phyloP scores from a whole-genome alignment of 345 rosid species.

The Aurinia saxatilis region DNA sequence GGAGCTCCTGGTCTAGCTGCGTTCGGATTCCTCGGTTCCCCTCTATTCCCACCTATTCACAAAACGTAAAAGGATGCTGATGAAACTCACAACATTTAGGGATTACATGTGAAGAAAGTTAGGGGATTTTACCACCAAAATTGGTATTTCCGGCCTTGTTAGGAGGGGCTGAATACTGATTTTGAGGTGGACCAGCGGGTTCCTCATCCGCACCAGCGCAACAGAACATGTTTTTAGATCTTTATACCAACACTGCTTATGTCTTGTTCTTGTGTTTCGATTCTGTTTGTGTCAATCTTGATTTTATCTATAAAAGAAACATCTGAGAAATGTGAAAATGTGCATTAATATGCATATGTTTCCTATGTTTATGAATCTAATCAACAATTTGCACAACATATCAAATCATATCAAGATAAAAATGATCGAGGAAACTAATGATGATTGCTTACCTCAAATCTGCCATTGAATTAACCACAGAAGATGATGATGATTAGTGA shows the following conservation, averaged over 20 bases:
- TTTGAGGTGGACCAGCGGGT: slow-evolving; percentile 54
- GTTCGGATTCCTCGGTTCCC: slow-evolving; percentile 56
- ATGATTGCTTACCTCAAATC: slow-evolving; percentile 18
- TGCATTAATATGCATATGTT: too few species aligned
- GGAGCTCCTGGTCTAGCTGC: slow-evolving; percentile 62
- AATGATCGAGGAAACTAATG: not conserved
- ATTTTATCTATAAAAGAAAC: slow-evolving; percentile 17
- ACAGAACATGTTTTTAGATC: slow-evolving; percentile 59
- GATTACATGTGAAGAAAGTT: not conserved
- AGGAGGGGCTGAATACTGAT: slow-evolving; percentile 70
- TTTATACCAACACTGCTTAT: slow-evolving; percentile 5
- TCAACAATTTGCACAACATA: too few species aligned
- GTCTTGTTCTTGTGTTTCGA: slow-evolving; percentile 14
- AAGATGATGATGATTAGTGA: not conserved
- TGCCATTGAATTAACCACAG: slow-evolving; percentile 7
- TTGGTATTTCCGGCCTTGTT: slow-evolving; percentile 48
- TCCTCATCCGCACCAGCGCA: slow-evolving; percentile 93
- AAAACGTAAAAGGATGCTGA: not conserved
- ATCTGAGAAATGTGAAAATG: not conserved
- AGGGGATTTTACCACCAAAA: slow-evolving; percentile 28
- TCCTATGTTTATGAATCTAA: too few species aligned
- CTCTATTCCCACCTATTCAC: slow-evolving; percentile 48
- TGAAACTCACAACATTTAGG: not conserved
- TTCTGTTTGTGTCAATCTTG: slow-evolving; percentile 3
- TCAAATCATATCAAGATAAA: not conserved